Conservation (phyloP, 441 rosid genomes). For the Euphorbia schlechtendalii region DNA sequence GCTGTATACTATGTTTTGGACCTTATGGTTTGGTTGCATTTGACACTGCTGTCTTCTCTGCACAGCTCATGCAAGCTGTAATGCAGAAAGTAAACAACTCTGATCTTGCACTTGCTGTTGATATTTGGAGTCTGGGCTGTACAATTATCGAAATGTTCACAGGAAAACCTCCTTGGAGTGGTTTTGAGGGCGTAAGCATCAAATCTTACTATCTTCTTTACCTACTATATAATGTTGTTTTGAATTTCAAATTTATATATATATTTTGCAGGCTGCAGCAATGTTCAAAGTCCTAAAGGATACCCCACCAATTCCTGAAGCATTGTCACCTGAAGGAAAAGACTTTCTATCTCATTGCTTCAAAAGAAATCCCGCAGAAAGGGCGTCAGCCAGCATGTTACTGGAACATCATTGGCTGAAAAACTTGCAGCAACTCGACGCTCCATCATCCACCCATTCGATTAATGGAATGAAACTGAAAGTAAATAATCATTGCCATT, state of each 20-base stretch:
- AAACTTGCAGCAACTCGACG: constrained; percentile 37
- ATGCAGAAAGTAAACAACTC: constrained; percentile 34
- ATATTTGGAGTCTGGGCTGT: constrained; percentile 63
- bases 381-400: constrained; percentile 43
- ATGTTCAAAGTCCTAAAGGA: constrained; percentile 54
- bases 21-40: background rate
- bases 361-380: constrained; percentile 49
- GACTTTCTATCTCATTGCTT: constrained; percentile 52
- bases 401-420: constrained; percentile 63
- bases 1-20: background rate
- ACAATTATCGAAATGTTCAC: constrained; percentile 52
- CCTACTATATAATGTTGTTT: background rate
- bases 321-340: constrained; percentile 48
- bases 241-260: background rate
- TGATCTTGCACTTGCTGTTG: constrained; percentile 53
- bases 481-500: constrained; percentile 28
- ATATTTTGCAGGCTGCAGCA: constrained; percentile 19
- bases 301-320: constrained; percentile 48
- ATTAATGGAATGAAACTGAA: constrained; percentile 37
- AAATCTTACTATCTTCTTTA: background rate
- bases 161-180: constrained; percentile 60
- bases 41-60: background rate
- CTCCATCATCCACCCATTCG: constrained; percentile 30
- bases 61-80: constrained; percentile 45
- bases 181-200: constrained; percentile 43